Evolutionary conservation across 1,139 yeast species (phyloP), one percentile per base, ranked within the genome.

Genomic region (Nadsonia commutata): DNA sequence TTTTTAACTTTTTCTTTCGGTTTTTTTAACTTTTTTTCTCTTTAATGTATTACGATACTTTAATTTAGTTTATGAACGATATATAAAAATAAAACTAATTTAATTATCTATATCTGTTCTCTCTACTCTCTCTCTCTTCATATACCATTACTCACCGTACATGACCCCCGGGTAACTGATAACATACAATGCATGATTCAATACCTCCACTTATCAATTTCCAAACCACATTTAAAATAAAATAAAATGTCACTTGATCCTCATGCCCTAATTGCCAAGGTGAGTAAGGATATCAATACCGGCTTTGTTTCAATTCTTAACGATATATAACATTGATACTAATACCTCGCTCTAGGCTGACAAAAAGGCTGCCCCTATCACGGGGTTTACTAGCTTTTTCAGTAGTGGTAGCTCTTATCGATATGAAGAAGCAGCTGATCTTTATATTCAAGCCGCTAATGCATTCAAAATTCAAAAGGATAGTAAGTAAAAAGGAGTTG

Each of bases 391-490:
- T 64, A 72, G 83, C 41, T 61, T 88, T 38, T 72, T 86, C 43
- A 83, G 93, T 4, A 73, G 80, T 3, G 76, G 90, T 6, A 71
- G 72, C 46, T 68, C 80, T 1, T 71, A 72, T 52, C 71, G 84
- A 50, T 72, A 69, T 47, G 98, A 90, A 59, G 98, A 93, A 51
- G 97, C 98, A 2, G 80, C 90, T 3, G 98, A 93, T 52, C 66
- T 84, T 38, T 88, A 80, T 57, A 70, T 79, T 36, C 94, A 85
- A 63, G 98, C 98, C 2, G 98, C 94, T 21, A 90, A 88, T 57
- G 72, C 76, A 42, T 90, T 78, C 66, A 73, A 90, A 49, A 66
- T 90, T 48, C 78, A 74, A 52, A 84, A 83, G 58, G 84, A 82
- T 56, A 59, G 48, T 11, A 44, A 23, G 38, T 37, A 17, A 7